Evolutionary conservation across 2,329 filamentous ascomycete species (phyloP).

Genomic region (Parafenestella ontariensis): DNA sequence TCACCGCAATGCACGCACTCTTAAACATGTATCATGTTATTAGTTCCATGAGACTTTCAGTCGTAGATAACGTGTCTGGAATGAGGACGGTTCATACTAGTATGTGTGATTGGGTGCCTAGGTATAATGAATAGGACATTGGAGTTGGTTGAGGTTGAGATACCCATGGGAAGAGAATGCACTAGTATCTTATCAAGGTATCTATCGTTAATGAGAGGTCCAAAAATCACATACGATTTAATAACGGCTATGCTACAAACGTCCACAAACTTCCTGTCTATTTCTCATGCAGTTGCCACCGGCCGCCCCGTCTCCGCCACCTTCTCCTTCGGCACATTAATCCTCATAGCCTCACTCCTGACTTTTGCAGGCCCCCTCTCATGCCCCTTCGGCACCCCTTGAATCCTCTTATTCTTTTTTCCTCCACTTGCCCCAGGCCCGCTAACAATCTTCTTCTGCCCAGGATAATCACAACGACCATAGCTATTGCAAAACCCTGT

Average conservation of each 20-base stretch:
- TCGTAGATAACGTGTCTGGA: not conserved
- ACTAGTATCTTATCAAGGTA: not conserved
- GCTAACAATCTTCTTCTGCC: slow-evolving; percentile 23
- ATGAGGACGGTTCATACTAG: not conserved
- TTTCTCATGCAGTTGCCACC: not conserved
- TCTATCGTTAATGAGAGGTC: not conserved
- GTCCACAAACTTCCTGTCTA: not conserved
- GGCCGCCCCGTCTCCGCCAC: slow-evolving; percentile 29
- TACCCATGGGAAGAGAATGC: slow-evolving; percentile 5
- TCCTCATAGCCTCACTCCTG: slow-evolving; percentile 36
- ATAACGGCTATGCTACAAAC: not conserved
- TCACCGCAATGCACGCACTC: not conserved
- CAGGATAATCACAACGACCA: slow-evolving; percentile 39
- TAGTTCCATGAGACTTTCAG: not conserved
- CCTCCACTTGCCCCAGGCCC: slow-evolving; percentile 30
- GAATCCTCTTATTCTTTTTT: slow-evolving; percentile 22
- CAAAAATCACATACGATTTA: not conserved
- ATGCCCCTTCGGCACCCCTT: slow-evolving; percentile 27
- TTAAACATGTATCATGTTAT: not conserved
- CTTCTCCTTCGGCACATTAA: slow-evolving; percentile 34
- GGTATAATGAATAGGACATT: not conserved
- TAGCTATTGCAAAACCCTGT: slow-evolving; percentile 42
- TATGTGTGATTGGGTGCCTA: not conserved
- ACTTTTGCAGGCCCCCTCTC: slow-evolving; percentile 41
- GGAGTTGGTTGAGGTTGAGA: slow-evolving; percentile 1